These are phyloP conservation scores for Poteriospumella lacustris DNA, from an alignment of 108 stramenopile genomes.

Conservation along the genomic window DNA sequence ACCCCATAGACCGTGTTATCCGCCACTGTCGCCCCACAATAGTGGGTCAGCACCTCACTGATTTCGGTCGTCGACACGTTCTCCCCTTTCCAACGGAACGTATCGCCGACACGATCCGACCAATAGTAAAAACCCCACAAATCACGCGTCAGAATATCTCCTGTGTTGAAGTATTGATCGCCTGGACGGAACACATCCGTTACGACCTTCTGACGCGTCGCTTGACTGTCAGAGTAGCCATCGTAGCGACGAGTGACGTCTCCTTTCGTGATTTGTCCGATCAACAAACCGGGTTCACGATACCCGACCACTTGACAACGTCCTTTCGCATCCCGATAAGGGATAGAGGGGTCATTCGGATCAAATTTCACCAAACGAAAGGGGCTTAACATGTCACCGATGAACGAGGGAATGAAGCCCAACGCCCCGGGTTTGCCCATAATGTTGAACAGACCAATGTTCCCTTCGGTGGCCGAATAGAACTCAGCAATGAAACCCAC, in stretches of 20 bases:
- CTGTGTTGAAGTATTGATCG: slow-evolving; percentile 53
- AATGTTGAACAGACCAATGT: slow-evolving; percentile 31
- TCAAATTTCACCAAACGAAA: slow-evolving; percentile 39
- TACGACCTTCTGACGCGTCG: slow-evolving; percentile 52
- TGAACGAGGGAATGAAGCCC: slow-evolving; percentile 49
- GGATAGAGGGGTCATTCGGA: slow-evolving; percentile 10
- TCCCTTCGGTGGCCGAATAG: slow-evolving; percentile 59
- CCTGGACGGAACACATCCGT: slow-evolving; percentile 40
- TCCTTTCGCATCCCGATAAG: slow-evolving; percentile 39
- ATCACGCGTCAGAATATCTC: slow-evolving; percentile 51
- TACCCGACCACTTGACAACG: slow-evolving; percentile 33
- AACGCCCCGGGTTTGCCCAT: slow-evolving; percentile 36
- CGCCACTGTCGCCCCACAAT: slow-evolving; percentile 34
- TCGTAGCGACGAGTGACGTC: slow-evolving; percentile 47
- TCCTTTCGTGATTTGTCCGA: slow-evolving; percentile 42
- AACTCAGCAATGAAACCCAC: slow-evolving; percentile 51
- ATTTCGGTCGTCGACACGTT: slow-evolving; percentile 59
- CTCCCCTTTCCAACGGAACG: slow-evolving; percentile 63
- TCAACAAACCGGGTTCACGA: slow-evolving; percentile 52
- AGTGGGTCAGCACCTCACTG: slow-evolving; percentile 40
- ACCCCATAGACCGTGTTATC: slow-evolving; percentile 54
- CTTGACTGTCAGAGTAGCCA: slow-evolving; percentile 50
- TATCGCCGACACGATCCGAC: slow-evolving; percentile 58
- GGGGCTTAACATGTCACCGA: background rate
- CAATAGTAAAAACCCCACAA: slow-evolving; percentile 49